Evolutionary conservation across 257 asterid genomes (phyloP), one percentile per base, ranked within the genome.

Genomic region (Solanum chaucha): DNA sequence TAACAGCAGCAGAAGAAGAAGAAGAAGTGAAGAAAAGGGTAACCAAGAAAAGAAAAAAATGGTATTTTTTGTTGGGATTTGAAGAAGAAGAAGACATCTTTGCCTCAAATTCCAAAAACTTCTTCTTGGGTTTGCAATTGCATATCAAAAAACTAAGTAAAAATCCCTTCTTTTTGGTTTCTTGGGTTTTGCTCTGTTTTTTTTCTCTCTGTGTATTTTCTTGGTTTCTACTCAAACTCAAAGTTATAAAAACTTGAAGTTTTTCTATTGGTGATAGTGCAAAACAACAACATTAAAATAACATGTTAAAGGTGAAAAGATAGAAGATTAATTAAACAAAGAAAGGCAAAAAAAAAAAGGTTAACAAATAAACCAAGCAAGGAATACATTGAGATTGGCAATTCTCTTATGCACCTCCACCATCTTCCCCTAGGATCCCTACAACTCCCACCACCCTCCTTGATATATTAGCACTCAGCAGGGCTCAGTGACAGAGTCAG

Each of bases 101-200:
- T 92, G 93, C 92, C 91, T 92, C 93, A 92, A 90, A 85, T 92
- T 92, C 91, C 93, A 90, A 89, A 89, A 91, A 85, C 88, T 88
- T 88, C 90, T 90, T 90, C 93, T 90, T 86, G 92, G 94, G 92
- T 87, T 92, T 92, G 92, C 91, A 90, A 67, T 85, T 85, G 55
- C 72, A 86, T 86, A 38, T 46, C 87, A 72, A 71, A 71, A 71
- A 30, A 36, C 51, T 11, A 80, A 80, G 41, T 28, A 28, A 90
- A 89, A 90, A 73, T 87, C 82, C 1, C 82, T 34, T 87, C 86
- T 44, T 71, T 71, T 40, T 72, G 85, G 73, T 46, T 55, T 64
- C 75, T 87, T 84, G 86, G 87, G 88, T 86, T 87, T 89, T 89
- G 77, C 65, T 88, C 48, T 68, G 68, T 61, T 77, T 59, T 75